Evolutionary conservation across 805 yeast genomes (phyloP), one percentile per base, ranked within the genome.

Genomic region (Myxozyma vanderwaltii): DNA sequence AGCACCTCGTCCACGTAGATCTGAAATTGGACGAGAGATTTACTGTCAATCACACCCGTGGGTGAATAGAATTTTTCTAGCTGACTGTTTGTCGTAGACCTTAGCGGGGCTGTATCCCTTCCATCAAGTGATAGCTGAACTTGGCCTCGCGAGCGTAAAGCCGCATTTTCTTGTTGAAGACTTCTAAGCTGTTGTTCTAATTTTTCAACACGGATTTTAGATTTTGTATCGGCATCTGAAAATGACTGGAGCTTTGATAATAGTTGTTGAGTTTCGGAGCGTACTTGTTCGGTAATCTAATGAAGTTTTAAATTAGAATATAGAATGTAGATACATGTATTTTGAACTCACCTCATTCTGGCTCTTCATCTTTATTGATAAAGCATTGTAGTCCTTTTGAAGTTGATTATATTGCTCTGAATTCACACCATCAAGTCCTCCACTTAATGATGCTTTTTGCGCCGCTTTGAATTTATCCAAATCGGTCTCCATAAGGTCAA

Each of bases 401-500:
- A 70, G 67, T 6, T 52, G 60, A 12, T 59, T 64, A 44, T 70
- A 63, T 39, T 63, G 61, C 36, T 17, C 27, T 26, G 26, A n/a
- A 29, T 33, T 43, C 31, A 29, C 33, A 5, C 26, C n/a, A 29
- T 29, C 36, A 24, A 12, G 8, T 35, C 24, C 45, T 5, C 48
- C 8, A 12, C 19, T 33, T 15, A 33, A 12, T 8, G 19, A 7
- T 15, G 26, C 29, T 19, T 3, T 17, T 15, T 67, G 59, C 50
- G 65, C 69, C 13, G 59, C 56, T 48, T 71, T 68, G n/a, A 71
- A 64, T 19, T 65, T 62, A 41, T 66, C 68, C 13, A 71, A 59
- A 19, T 64, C 64, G 35, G 61, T 63, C 60, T 83, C 86, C 80
- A 81, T 77, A n/a, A 45, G 26, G 26, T 52, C 38, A 10, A 62